These are phyloP conservation scores for Fragaria nilgerrensis DNA, from an alignment of 306 rosid genomes.

Conservation along the genomic window DNA sequence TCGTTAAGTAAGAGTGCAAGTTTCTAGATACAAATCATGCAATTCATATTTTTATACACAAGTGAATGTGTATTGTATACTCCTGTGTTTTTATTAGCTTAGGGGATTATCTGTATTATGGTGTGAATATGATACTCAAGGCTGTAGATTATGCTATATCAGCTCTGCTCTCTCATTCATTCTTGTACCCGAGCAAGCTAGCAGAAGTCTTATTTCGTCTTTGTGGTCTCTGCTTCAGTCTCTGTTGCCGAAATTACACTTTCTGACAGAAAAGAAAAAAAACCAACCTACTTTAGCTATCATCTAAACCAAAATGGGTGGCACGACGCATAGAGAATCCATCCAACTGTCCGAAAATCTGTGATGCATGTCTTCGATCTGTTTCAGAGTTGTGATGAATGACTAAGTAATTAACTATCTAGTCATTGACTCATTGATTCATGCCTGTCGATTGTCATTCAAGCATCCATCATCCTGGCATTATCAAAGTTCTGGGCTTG, in stretches of 20 bases:
- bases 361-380: neutral
- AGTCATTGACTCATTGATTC: neutral
- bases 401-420: neutral
- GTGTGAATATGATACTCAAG: slow-evolving; percentile 15
- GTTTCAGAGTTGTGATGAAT: neutral
- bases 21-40: neutral
- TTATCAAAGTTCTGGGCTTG: neutral
- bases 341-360: slow-evolving; percentile 2
- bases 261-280: too few species aligned
- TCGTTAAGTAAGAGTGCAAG: neutral
- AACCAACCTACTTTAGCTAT: too few species aligned
- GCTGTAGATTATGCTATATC: slow-evolving; percentile 12
- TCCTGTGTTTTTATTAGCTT: neutral
- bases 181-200: neutral
- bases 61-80: neutral
- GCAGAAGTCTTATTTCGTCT: neutral
- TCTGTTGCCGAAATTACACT: too few species aligned
- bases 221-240: too few species aligned
- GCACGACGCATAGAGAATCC: neutral
- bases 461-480: neutral
- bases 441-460: neutral
- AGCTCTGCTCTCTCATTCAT: neutral
- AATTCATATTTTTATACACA: neutral
- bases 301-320: neutral
- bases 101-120: neutral